phyloP scores from a whole-genome alignment of 2,329 filamentous ascomycete species.

The Fusarium bulbicola region DNA sequence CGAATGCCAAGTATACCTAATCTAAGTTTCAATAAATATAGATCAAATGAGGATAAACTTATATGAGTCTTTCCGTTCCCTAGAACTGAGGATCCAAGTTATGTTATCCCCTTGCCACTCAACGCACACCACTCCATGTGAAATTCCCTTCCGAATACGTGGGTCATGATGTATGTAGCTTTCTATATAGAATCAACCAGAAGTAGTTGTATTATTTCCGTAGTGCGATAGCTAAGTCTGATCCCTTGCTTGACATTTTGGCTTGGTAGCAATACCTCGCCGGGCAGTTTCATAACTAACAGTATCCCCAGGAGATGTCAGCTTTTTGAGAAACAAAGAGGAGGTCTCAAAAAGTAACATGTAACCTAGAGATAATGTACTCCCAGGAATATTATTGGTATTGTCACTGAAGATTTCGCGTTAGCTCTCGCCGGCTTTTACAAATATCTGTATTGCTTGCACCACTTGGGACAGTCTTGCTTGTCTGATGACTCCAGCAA shows the following conservation, averaged over 20 bases:
- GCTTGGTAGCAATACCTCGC: not conserved
- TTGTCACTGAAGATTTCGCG: not conserved
- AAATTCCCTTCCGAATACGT: not conserved
- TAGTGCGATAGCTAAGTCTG: not conserved
- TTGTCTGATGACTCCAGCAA: not conserved
- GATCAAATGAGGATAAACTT: not conserved
- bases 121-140: not conserved
- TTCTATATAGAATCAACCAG: not conserved
- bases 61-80: not conserved
- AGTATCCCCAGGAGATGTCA: not conserved
- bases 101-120: not conserved
- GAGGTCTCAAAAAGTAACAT: not conserved
- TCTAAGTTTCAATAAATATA: not conserved
- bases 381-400: not conserved
- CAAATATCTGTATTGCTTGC: not conserved
- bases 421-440: not conserved
- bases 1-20: rapidly evolving
- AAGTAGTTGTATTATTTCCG: no score
- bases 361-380: not conserved
- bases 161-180: not conserved
- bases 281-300: not conserved
- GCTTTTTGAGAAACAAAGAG: not conserved
- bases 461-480: not conserved
- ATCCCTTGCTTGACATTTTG: not conserved
- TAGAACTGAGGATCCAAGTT: not conserved